Base-by-base conservation (phyloP, 2,329 filamentous ascomycete species). In the Hypoxylon rubiginosum region DNA sequence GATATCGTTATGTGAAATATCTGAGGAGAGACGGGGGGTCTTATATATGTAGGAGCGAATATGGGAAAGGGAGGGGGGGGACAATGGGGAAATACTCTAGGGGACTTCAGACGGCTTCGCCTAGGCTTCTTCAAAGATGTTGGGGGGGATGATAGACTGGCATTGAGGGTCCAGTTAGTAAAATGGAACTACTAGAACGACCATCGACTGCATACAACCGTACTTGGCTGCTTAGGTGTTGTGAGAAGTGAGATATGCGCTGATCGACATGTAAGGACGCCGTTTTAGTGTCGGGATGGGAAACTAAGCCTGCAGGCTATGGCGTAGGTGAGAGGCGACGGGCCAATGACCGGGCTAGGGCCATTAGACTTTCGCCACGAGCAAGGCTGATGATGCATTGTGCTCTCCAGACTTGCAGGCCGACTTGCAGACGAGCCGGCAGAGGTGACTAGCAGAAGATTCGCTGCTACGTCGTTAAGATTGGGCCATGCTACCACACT, bases 311-410 rank as follows among this genome's bases (percentile, higher is more conserved):
- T 71, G 71, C 63, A 68, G 60, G 58, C 58, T 71, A 73, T 74
- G 73, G 70, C 72, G 73, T 76, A 76, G 66, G 64, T 59, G 62
- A 68, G 70, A 67, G 67, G 45, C 58, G 58, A 53, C 58, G 51
- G 49, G 63, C 73, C 74, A 76, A 77, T 77, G 65, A 72, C 32
- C 24, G 50, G 19, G 53, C 61, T 58, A 65, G 69, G 69, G 68
- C 54, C 68, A 64, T 70, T 68, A 63, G 65, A 69, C 61, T 68
- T 71, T 74, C 55, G 70, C 73, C 74, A 75, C 72, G 64, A 65
- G 55, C 70, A 72, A 71, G 70, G 74, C 69, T 71, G 71, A 74
- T 76, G 74, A 76, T 73, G 74, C 70, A 70, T 67, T 66, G 53
- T 65, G 60, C 55, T 67, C 67, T 67, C 62, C 57, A 62, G 59